phyloP scores from a whole-genome alignment of 345 rosid species.

The Lumnitzera littorea region DNA sequence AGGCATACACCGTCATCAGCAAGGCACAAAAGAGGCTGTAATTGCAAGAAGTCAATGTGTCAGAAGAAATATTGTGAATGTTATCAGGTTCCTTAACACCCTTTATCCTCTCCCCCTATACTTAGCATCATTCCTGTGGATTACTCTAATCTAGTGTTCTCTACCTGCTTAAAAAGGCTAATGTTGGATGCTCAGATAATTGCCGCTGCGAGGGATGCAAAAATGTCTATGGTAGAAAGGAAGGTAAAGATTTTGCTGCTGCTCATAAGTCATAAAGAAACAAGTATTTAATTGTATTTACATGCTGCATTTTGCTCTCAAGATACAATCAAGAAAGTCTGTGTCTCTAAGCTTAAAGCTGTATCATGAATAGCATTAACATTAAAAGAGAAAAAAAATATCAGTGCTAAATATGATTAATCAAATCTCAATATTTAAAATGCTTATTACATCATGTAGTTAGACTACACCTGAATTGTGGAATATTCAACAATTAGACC shows the following conservation, averaged over 20 bases:
- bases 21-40: constrained; percentile 61
- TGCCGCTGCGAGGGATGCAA: constrained; percentile 65
- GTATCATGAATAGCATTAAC: too few relatives aligned
- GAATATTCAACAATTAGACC: neutral
- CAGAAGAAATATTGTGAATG: constrained; percentile 68
- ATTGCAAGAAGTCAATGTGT: constrained; percentile 66
- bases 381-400: too few relatives aligned
- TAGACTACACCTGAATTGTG: neutral
- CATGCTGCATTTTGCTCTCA: neutral
- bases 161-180: constrained; percentile 19
- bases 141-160: constrained; percentile 4
- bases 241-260: constrained; percentile 25
- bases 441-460: too few relatives aligned
- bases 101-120: neutral
- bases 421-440: too few relatives aligned
- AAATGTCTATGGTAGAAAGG: constrained; percentile 49
- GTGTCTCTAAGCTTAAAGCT: too few relatives aligned
- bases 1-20: constrained; percentile 29
- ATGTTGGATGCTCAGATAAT: constrained; percentile 56
- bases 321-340: neutral
- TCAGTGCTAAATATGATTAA: too few relatives aligned
- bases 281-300: neutral
- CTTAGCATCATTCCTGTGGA: neutral
- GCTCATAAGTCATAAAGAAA: too few relatives aligned
- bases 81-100: constrained; percentile 37